Conservation (phyloP, 2,329 filamentous ascomycete genomes). For the Diaporthe amygdali region DNA sequence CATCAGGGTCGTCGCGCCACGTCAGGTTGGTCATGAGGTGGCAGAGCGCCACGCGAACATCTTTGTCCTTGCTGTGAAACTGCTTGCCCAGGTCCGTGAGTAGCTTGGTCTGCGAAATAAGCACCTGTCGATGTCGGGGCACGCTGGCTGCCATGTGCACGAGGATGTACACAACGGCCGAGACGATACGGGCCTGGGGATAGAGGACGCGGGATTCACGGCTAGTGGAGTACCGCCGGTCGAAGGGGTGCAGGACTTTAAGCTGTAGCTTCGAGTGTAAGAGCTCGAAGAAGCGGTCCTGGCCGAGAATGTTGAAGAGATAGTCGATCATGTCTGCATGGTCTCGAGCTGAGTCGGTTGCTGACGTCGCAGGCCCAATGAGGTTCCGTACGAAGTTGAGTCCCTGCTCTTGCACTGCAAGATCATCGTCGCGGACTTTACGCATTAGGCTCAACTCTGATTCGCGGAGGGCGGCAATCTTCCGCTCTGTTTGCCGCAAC, state of each 20-base stretch:
- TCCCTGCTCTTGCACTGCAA: slow-evolving; percentile 88
- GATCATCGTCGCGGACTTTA: slow-evolving; percentile 76
- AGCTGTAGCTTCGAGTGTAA: slow-evolving; percentile 78
- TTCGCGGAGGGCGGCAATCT: slow-evolving; percentile 61
- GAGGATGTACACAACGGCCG: slow-evolving; percentile 79
- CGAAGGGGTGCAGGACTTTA: slow-evolving; percentile 59
- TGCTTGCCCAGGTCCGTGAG: slow-evolving; percentile 76
- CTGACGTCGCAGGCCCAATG: slow-evolving; percentile 67
- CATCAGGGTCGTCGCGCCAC: slow-evolving; percentile 76
- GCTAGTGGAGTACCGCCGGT: slow-evolving; percentile 41
- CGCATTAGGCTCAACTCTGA: slow-evolving; percentile 71
- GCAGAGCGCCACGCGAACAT: slow-evolving; percentile 79
- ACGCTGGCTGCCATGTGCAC: slow-evolving; percentile 87
- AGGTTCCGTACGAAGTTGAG: slow-evolving; percentile 91
- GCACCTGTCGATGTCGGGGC: slow-evolving; percentile 76
- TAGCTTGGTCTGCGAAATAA: slow-evolving; percentile 78
- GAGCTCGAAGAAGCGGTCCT: slow-evolving; percentile 80
- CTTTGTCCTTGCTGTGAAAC: slow-evolving; percentile 73
- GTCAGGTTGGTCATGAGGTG: slow-evolving; percentile 88
- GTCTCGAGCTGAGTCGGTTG: slow-evolving; percentile 54
- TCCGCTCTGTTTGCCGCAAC: slow-evolving; percentile 55
- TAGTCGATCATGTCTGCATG: slow-evolving; percentile 82
- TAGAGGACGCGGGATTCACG: slow-evolving; percentile 53
- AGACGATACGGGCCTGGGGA: slow-evolving; percentile 73
- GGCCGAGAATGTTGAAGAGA: slow-evolving; percentile 76